Base-by-base conservation (phyloP, 2,329 filamentous ascomycete species). In the Cordyceps javanica region DNA sequence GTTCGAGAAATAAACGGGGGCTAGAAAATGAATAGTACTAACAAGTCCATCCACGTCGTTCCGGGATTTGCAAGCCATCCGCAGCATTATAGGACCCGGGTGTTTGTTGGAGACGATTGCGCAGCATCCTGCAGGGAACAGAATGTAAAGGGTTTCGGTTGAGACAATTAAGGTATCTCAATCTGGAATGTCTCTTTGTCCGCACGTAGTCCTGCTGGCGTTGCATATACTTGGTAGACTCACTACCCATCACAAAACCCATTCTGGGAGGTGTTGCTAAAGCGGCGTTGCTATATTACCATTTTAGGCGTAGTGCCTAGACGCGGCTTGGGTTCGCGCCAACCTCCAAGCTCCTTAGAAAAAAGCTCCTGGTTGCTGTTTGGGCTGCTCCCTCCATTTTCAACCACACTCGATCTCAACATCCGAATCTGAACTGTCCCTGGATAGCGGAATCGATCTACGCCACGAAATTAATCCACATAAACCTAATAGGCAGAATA, bases 311-410 rank as follows among this genome's bases (percentile, higher is more conserved):
- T 45, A 36, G 53, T 16, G n/a, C 28, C 21, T 32, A 21, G 36
- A 44, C 30, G 39, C 36, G 25, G 44, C 52, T 26, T 25, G n/a
- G 21, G 16, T 53, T 30, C 51, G 52, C 53, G 46, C 52, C 53
- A 49, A 16, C 58, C 54, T 57, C 32, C 48, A 36, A 52, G 58
- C 48, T 41, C 53, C 44, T 19, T 25, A 26, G 57, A 60, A 60
- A 60, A 60, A 60, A 60, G 59, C 59, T 60, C 55, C 59, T 42
- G 26, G 34, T 11, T 5, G 26, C 14, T 25, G 30, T 36, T 55
- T 55, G 32, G 32, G 28, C 32, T 36, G 23, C 32, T 30, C 39
- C 34, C 38, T 55, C 50, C 50, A 55, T 36, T 50, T 26, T 30
- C 54, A 49, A 55, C 41, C 36, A 44, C 28, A 30, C n/a, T 51